These are phyloP conservation scores for Claviceps sp. DNA, from an alignment of 2,329 filamentous ascomycete genomes.

Conservation along the genomic window DNA sequence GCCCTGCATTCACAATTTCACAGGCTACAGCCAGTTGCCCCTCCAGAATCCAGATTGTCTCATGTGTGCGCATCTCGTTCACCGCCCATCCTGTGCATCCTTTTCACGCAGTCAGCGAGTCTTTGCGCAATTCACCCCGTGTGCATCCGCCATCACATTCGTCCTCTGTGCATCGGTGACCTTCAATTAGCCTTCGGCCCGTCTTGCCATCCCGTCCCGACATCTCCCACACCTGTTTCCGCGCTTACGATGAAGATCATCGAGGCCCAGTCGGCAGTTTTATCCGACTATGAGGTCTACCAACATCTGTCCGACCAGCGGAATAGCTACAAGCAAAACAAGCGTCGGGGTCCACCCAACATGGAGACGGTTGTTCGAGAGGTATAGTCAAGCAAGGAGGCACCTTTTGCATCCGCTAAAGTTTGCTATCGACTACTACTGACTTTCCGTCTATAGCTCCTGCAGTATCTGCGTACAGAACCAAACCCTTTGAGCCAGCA, in stretches of 20 bases:
- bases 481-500: conserved; percentile 43
- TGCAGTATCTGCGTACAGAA: conserved; percentile 43
- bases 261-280: conserved; percentile 53
- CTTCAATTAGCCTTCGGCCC: background rate
- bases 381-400: conserved; percentile 25
- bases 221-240: no score
- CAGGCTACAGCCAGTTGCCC: background rate
- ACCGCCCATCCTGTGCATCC: background rate
- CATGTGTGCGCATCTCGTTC: background rate
- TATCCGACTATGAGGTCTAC: conserved; percentile 64
- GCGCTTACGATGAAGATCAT: conserved; percentile 48
- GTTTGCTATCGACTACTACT: background rate
- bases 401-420: background rate
- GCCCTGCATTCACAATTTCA: background rate
- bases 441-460: conserved; percentile 28
- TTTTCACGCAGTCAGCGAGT: background rate
- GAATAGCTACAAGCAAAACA: conserved; percentile 34
- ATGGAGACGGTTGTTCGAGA: conserved; percentile 50
- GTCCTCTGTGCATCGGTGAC: background rate
- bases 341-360: conserved; percentile 40
- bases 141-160: background rate
- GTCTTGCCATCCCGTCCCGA: background rate
- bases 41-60: background rate
- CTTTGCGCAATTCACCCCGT: background rate
- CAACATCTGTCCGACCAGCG: conserved; percentile 47